Evolutionary conservation across 2,329 filamentous ascomycete genomes (phyloP).

Genomic region (Aspergillus proliferans): DNA sequence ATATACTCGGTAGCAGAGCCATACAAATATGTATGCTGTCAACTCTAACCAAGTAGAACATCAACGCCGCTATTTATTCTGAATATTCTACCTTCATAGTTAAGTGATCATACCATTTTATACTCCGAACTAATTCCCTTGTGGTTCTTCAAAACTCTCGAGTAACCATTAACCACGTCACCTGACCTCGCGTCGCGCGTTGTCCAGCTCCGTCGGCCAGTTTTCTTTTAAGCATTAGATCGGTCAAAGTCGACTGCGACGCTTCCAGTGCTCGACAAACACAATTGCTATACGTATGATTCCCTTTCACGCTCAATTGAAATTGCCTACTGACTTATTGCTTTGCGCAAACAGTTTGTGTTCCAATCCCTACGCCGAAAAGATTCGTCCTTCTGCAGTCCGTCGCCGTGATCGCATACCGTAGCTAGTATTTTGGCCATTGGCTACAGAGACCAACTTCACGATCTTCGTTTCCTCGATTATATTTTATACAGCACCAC

Average conservation of each 20-base stretch:
- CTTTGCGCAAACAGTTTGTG: background rate
- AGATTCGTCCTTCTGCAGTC: background rate
- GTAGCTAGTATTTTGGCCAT: background rate
- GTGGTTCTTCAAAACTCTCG: background rate
- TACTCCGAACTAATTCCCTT: background rate
- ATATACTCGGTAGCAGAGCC: too few species aligned
- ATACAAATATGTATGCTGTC: too few species aligned
- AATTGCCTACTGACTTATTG: background rate
- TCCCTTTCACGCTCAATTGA: background rate
- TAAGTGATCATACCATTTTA: background rate
- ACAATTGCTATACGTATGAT: background rate
- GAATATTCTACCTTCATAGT: too few species aligned
- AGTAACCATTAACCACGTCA: conserved; percentile 8
- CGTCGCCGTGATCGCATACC: background rate
- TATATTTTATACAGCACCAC: too few species aligned
- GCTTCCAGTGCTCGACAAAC: background rate
- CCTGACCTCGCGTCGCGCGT: conserved; percentile 28
- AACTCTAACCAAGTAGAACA: too few species aligned
- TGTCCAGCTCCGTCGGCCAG: background rate
- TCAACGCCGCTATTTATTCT: too few species aligned
- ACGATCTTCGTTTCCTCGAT: background rate
- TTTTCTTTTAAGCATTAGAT: background rate
- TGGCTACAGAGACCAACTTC: background rate
- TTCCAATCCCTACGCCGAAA: background rate
- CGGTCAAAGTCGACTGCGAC: too few species aligned